Conservation (phyloP, 176 grass and related monocot genomes). For the Zoysia pacifica region DNA sequence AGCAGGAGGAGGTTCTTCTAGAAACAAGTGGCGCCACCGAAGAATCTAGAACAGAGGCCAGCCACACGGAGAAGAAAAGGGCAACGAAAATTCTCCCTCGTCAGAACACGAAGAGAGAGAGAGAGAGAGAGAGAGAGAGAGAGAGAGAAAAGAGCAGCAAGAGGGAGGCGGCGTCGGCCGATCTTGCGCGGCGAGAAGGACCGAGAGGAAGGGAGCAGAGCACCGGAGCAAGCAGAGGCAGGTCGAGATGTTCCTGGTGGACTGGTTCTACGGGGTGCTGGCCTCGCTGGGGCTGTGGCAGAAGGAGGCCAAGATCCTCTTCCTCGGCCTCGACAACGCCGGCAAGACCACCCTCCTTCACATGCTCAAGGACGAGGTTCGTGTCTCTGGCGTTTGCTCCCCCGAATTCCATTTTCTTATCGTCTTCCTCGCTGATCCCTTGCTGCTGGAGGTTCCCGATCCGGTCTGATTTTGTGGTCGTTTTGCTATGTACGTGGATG, state of each 20-base stretch:
- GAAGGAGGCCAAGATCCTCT: slow-evolving; percentile 68
- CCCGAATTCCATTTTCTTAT: not conserved
- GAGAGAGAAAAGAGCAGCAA: not conserved
- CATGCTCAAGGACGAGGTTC: slow-evolving; percentile 67
- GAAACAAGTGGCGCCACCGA: slow-evolving; percentile 35
- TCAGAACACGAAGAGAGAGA: not conserved
- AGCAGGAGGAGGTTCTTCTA: slow-evolving; percentile 3
- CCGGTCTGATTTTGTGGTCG: not conserved
- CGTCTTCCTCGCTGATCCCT: not conserved
- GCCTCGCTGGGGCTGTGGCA: slow-evolving; percentile 66
- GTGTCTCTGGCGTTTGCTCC: too few relatives aligned
- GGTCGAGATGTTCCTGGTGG: slow-evolving; percentile 51
- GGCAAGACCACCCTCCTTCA: slow-evolving; percentile 63
- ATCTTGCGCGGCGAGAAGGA: slow-evolving; percentile 30
- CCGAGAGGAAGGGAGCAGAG: slow-evolving; percentile 32
- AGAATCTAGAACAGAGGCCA: slow-evolving; percentile 47
- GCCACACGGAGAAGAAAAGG: slow-evolving; percentile 5
- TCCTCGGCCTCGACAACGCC: slow-evolving; percentile 67
- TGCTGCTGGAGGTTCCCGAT: slow-evolving; percentile 19
- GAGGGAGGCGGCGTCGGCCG: not conserved
- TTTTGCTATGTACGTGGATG: not conserved
- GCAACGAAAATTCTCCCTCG: slow-evolving; percentile 8
- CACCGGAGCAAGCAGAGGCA: slow-evolving; percentile 7
- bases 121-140: too few relatives aligned
- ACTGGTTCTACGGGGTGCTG: slow-evolving; percentile 67